Evolutionary conservation across 331 rosid species (phyloP), one percentile per base, ranked within the genome.

Genomic region (Acacia pycnantha): DNA sequence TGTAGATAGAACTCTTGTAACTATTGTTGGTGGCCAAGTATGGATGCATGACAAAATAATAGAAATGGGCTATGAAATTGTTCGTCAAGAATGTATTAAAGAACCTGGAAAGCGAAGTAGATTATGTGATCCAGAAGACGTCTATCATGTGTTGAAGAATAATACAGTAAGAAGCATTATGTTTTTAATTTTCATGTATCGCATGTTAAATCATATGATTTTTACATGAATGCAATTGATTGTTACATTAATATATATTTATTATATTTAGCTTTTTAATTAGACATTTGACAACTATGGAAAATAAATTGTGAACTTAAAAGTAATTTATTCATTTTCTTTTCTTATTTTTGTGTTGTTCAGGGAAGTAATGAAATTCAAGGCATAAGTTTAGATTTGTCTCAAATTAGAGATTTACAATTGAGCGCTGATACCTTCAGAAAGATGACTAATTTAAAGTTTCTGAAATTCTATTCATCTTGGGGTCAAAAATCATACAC

Each of bases 21-120:
- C 78, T 0, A 31, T 81, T 11, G 4, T 14, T 64, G 27, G 11
- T 0, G 11, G 43, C 10, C 11, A 0, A 6, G 16, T 83, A 11
- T 9, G 16, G 2, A 66, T 84, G 86, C 82, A 87, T 74, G 62
- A 70, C n/a, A 79, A 78, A 72, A 11, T 81, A 19, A 76, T 74
- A 46, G 40, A 87, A 74, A 81, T 87, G 90, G 87, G 82, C 14
- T 26, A 3, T 4, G 71, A 69, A 14, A 74, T 84, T 12, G 86
- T 84, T 48, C 61, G 41, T 19, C 11, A 53, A 18, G 58, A 77
- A 33, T 50, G 59, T 11, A 4, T 59, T 0, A 7, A 71, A 4
- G 47, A 81, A 4, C 80, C 61, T 11, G 80, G 37, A 41, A 53
- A 21, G 0, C 82, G 80, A 4, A 74, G 86, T 4, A 78, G 88